Percentiles rank a stretch among this genome's conserved stretches.
phyloP scores from a whole-genome alignment of 345 rosid genomes.

The Pistacia atlantica region DNA sequence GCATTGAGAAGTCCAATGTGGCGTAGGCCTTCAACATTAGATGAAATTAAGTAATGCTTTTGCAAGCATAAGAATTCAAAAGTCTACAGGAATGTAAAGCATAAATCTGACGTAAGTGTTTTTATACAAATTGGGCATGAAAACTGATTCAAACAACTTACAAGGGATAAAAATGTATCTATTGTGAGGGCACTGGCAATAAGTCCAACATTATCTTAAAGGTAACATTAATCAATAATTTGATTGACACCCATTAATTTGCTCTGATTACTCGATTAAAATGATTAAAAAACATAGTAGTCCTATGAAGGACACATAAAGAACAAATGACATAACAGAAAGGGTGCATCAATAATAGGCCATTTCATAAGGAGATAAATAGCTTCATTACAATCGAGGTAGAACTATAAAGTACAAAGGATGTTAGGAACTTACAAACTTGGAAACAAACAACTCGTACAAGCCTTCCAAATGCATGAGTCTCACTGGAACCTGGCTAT shows the following conservation, averaged over 20 bases:
- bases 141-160: conserved; percentile 8
- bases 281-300: neutral
- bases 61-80: conserved; percentile 5
- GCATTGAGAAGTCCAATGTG: conserved; percentile 67
- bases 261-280: neutral
- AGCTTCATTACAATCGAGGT: neutral
- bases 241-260: neutral
- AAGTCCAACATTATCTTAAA: neutral
- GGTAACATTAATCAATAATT: neutral
- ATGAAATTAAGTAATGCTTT: conserved; percentile 17
- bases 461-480: conserved; percentile 97
- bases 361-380: neutral
- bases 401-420: conserved; percentile 5
- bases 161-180: neutral
- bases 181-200: neutral
- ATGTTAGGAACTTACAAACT: conserved; percentile 70
- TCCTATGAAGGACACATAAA: neutral
- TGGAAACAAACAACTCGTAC: conserved; percentile 88
- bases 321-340: neutral
- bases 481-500: conserved; percentile 94
- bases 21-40: conserved; percentile 72
- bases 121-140: neutral
- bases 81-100: conserved; percentile 6
- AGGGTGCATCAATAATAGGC: neutral
- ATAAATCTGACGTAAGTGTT: neutral